Base-by-base conservation (phyloP, 2,329 filamentous ascomycete species). In the Acarospora socialis region DNA sequence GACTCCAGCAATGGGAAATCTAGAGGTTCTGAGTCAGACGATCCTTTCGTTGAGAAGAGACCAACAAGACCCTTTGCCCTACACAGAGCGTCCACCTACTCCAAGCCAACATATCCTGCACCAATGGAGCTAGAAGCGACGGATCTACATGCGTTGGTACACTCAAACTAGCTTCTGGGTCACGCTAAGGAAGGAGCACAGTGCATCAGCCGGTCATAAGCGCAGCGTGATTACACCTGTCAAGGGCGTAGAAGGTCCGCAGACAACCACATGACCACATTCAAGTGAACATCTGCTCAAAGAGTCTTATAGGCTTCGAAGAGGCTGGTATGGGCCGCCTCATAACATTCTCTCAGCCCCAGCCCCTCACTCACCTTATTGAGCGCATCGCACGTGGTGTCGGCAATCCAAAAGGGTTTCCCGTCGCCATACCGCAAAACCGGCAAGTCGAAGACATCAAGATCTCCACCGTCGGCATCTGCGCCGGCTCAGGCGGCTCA, bases 401-500 rank as follows among this genome's bases (percentile, higher is more conserved):
- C 14, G 80, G 81, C 7, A 71, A 73, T 16, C 72, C 81, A 20
- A 70, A 67, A 33, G 70, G 68, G 9, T 72, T 77, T 42, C 67
- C 71, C 2, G 65, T 77, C 26, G 73, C 73, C 3, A 65, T 76
- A 10, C 72, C 73, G 0, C 73, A 81, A 38, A 66, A 63, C 9
- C 53, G 54, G n/a, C 56, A 54, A 4, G 56, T 73, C 5, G 56
- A 64, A 19, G 59, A 66, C 20, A 65, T 76, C 22, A 50, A 51
- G 19, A 74, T 93, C 34, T 59, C 60, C 10, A 78, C 71, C 28
- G 74, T 93, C 7, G 86, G 79, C 4, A 80, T 94, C 21, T 95
- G 87, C 46, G 87, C 90, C 0, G 90, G 90, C 2, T 90, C 81
- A 5, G 90, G 90, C 0, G 79, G 76, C 2, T 72, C 77, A 22